Evolutionary conservation across 331 rosid genomes (phyloP).

Genomic region (Quercus lobata): DNA sequence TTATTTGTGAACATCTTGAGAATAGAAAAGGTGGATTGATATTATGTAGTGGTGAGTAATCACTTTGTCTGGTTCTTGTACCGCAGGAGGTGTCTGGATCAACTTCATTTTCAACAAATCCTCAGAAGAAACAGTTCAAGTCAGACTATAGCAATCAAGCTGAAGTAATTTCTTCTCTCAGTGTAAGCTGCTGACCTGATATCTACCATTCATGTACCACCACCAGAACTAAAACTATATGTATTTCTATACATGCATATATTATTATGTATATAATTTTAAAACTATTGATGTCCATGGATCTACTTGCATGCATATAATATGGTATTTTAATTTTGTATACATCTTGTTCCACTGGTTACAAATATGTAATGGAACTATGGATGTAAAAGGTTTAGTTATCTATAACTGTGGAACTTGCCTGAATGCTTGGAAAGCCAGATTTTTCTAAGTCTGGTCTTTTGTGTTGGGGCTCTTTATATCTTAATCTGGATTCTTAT

Average conservation of each 20-base stretch:
- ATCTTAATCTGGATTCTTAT: background rate
- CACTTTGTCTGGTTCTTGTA: background rate
- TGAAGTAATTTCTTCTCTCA: constrained; percentile 9
- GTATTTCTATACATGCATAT: background rate
- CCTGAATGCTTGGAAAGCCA: background rate
- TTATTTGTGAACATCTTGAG: background rate
- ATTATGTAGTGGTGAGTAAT: background rate
- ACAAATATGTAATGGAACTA: background rate
- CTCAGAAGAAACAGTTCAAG: constrained; percentile 20
- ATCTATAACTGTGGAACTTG: background rate
- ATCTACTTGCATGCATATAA: background rate
- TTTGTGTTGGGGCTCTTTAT: constrained; percentile 1
- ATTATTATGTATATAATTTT: background rate
- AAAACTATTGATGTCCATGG: background rate
- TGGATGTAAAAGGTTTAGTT: background rate
- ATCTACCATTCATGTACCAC: background rate
- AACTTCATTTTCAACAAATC: constrained; percentile 17
- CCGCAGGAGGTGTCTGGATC: constrained; percentile 31
- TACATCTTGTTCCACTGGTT: background rate
- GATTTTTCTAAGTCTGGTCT: background rate
- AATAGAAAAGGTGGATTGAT: background rate
- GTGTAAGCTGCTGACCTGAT: constrained; percentile 39
- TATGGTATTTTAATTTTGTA: background rate
- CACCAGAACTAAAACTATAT: no score
- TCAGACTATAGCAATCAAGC: constrained; percentile 11